Conservation (phyloP, 2,329 filamentous ascomycete species). For the Verticillium dahliae region DNA sequence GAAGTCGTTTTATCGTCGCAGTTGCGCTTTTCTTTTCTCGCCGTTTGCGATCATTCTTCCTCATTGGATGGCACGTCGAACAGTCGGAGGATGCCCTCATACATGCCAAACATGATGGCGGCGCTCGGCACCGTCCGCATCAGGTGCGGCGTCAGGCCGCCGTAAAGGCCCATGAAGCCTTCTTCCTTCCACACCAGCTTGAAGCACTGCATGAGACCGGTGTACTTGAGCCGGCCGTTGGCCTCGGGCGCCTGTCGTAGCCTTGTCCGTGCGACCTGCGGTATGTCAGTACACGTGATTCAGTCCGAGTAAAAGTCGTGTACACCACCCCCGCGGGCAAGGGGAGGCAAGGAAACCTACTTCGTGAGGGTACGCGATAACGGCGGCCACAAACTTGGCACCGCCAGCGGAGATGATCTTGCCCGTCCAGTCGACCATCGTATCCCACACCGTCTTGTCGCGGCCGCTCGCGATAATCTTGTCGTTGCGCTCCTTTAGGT, state of each 20-base stretch:
- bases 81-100: constrained; percentile 49
- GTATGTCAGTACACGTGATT: constrained; percentile 6
- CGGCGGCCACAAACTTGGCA: constrained; percentile 78
- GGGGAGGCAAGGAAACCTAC: constrained; percentile 34
- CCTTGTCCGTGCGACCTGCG: constrained; percentile 70
- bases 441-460: constrained; percentile 64
- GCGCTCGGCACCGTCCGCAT: constrained; percentile 87
- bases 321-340: not conserved
- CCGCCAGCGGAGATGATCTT: constrained; percentile 73
- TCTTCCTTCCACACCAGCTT: constrained; percentile 82
- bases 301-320: not conserved
- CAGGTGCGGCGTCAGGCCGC: constrained; percentile 85
- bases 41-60: not conserved
- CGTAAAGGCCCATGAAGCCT: constrained; percentile 78
- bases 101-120: constrained; percentile 96
- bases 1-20: not conserved
- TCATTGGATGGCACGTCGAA: constrained; percentile 22
- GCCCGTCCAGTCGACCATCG: constrained; percentile 69
- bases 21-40: not conserved
- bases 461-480: constrained; percentile 51
- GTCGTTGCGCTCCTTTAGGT: constrained; percentile 59
- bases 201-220: constrained; percentile 83
- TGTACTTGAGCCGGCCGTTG: constrained; percentile 73
- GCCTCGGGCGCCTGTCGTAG: constrained; percentile 76
- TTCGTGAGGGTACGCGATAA: constrained; percentile 89